Base-by-base conservation (phyloP, 192 early-diverging fungal species). In the Ambispora gerdemannii region DNA sequence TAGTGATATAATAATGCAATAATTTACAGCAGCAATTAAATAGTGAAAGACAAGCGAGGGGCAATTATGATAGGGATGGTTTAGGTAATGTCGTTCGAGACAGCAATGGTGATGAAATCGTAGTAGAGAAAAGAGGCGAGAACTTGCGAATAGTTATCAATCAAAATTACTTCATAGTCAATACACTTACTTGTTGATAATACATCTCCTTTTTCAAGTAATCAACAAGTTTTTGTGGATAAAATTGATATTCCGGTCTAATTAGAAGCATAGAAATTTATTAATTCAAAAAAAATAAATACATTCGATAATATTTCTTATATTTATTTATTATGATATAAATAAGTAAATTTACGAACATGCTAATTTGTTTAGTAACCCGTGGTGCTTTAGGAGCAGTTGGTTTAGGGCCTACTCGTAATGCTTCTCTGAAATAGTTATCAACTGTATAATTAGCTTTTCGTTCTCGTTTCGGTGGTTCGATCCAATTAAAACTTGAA, bases 201-300 rank as follows among this genome's bases (percentile, higher is more conserved):
- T 91, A 81, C 25, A 88, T 84, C 74, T 96, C 95, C 74, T 88
- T 89, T 34, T 96, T 92, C 69, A 91, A 83, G 17, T 98, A 83
- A 51, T 90, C 88, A 19, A 84, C 75, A 17, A 98, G 78, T 22
- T 92, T 84, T 25, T 81, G 76, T 35, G 92, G 91, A 69, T 87
- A 96, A 78, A 99, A 99, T 78, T 99, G 97, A 76, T 92, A 95
- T 75, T 98, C 96, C 33, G 89, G 81, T 20, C 85, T 89, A 69
- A 15, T 36, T n/a, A 70, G 71, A 63, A 77, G n/a, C n/a, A 60
- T 22, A 62, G 19, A 63, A 50, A 36, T 52, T 33, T 20, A 32
- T 50, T n/a, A 62, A 31, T 25, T 25, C 24, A 63, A 71, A 65
- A 50, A 19, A 11, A 38, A 35, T 19, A 30, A 52, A 43, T 30